phyloP scores from a whole-genome alignment of 176 grass and related monocot genomes.

The Raddia distichophylla region DNA sequence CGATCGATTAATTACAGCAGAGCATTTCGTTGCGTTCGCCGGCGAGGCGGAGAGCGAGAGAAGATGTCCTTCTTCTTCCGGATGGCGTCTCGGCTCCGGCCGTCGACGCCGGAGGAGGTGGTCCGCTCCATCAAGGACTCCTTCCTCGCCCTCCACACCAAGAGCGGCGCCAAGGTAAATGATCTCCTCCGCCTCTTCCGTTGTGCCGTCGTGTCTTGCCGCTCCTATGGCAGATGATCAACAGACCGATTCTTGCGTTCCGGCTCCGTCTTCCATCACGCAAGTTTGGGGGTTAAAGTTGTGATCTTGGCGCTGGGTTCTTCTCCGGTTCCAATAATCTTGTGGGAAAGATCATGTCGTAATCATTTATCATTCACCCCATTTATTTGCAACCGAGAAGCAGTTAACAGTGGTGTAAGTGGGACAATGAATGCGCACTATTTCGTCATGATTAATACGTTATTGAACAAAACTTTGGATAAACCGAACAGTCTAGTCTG shows the following conservation, averaged over 20 bases:
- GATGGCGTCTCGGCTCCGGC: conserved; percentile 56
- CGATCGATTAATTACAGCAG: conserved; percentile 8
- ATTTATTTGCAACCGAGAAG: not conserved
- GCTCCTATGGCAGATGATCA: conserved; percentile 12
- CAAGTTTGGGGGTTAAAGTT: not conserved
- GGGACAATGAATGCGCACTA: not conserved
- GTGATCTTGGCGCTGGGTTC: conserved; percentile 27
- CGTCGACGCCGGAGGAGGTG: conserved; percentile 62
- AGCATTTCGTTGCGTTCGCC: conserved; percentile 33
- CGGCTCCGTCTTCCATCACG: not conserved
- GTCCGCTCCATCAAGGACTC: conserved; percentile 79
- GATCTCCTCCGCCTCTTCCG: not conserved
- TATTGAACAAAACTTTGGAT: not conserved
- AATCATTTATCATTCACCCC: conserved; percentile 15
- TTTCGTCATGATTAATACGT: not conserved
- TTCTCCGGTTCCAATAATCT: not conserved
- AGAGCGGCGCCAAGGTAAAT: conserved; percentile 71
- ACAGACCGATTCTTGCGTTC: conserved; percentile 7
- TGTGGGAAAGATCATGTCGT: not conserved
- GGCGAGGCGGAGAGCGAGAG: conserved; percentile 26
- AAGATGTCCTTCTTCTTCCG: conserved; percentile 84
- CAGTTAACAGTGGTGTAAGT: not conserved
- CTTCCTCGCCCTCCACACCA: conserved; percentile 83
- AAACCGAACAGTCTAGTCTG: not conserved
- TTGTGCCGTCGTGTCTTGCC: not conserved